Evolutionary conservation across 78 protist species (phyloP).

Genomic region (Emiliania huxleyi): DNA sequence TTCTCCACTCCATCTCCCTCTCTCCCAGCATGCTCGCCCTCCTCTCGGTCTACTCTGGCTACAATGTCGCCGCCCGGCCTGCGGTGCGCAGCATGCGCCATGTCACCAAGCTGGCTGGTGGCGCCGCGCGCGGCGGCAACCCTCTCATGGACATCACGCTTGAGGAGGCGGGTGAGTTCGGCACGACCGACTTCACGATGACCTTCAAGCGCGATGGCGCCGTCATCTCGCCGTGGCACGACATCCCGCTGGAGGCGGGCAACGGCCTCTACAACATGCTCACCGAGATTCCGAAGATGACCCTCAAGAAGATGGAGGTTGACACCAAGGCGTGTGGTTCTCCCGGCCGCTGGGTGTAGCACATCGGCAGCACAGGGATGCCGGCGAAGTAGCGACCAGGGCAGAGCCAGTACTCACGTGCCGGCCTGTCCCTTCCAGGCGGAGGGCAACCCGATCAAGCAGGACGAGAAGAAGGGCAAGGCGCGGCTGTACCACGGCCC

Average conservation of each 20-base stretch:
- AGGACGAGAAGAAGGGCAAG: slow-evolving; percentile 53
- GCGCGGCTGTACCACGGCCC: slow-evolving; percentile 49
- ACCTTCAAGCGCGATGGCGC: not conserved
- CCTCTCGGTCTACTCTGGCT: not conserved
- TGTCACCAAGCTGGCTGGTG: not conserved
- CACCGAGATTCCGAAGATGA: slow-evolving; percentile 48
- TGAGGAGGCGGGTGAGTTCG: slow-evolving; percentile 18
- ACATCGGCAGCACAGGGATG: too few relatives aligned
- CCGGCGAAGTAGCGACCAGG: too few relatives aligned
- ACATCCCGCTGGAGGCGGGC: slow-evolving; percentile 30
- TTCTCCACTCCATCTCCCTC: too few relatives aligned
- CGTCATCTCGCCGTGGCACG: slow-evolving; percentile 44
- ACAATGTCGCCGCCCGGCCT: not conserved
- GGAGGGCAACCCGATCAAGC: slow-evolving; percentile 18
- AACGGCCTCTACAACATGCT: slow-evolving; percentile 41
- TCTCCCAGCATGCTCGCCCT: not conserved
- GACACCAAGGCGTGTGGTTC: slow-evolving; percentile 17
- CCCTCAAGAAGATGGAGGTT: slow-evolving; percentile 30
- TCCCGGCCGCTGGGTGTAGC: too few relatives aligned
- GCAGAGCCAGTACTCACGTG: too few relatives aligned
- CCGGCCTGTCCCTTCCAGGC: too few relatives aligned
- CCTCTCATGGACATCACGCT: not conserved
- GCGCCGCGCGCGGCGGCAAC: not conserved
- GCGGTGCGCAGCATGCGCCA: not conserved
- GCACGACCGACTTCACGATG: slow-evolving; percentile 25